Evolutionary conservation across 108 stramenopile species (phyloP).

Genomic region (Conticribra weissflogii): DNA sequence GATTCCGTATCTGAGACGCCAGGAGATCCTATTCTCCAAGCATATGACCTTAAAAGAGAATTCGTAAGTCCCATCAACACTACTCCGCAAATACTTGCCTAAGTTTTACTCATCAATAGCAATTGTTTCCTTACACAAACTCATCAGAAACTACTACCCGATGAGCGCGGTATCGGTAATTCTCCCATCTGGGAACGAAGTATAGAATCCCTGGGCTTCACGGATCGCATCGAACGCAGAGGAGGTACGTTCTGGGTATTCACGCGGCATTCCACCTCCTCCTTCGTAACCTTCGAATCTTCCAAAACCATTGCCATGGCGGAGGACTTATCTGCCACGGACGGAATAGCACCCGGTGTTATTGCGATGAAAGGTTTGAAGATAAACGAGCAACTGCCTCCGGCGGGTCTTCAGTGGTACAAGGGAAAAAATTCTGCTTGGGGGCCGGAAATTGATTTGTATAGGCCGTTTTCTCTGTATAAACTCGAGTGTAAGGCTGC

Average conservation of each 20-base stretch:
- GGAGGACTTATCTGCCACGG: neutral
- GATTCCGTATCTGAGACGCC: neutral
- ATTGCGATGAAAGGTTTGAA: neutral
- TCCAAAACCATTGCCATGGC: neutral
- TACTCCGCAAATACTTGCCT: too few relatives aligned
- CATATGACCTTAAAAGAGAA: too few relatives aligned
- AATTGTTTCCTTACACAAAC: too few relatives aligned
- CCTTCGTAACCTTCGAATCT: neutral
- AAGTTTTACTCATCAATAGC: neutral
- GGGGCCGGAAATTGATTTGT: neutral
- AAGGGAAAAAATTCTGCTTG: neutral
- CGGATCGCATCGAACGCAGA: conserved; percentile 1
- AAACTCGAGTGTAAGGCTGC: neutral
- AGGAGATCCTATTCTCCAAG: neutral
- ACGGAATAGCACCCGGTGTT: neutral
- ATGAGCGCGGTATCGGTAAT: conserved; percentile 4
- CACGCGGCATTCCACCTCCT: neutral
- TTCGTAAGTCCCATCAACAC: too few relatives aligned
- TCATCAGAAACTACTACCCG: too few relatives aligned
- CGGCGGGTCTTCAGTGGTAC: neutral
- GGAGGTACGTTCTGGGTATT: conserved; percentile 8
- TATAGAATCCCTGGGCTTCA: neutral
- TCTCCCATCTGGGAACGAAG: conserved; percentile 5
- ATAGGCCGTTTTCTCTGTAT: neutral
- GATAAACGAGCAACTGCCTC: neutral